Base-by-base conservation (phyloP, 2,329 filamentous ascomycete species). In the Zymoseptoria ardabiliae region DNA sequence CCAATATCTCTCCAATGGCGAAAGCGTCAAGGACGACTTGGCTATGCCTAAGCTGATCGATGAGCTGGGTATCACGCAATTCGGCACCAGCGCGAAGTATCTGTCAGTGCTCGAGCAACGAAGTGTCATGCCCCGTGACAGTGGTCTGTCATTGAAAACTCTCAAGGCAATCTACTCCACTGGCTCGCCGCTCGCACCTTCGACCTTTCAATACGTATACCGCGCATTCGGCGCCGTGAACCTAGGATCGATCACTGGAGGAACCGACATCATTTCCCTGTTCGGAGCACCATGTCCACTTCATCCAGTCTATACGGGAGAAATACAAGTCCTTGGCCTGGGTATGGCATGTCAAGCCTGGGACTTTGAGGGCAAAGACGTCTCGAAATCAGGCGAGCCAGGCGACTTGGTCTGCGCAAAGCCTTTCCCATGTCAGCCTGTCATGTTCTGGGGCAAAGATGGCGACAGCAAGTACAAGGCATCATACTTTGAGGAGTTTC, bases 211-310 rank as follows among this genome's bases (percentile, higher is more conserved):
- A 59, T 97, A 95, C 70, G 86, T 97, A 56, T 97, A 97, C 76
- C 77, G 82, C 23, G 88, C 88, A 1, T 95, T 97, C 70, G 91
- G 91, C 1, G 78, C 82, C n/a, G 80, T 97, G 65, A 93, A 97
- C 74, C 84, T 97, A 7, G 91, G 87, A 54, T 95, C 90, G 58
- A 97, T 99, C 70, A 97, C 93, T 0, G 94, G 94, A 45, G 94
- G 93, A 54, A 97, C 93, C 2, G 94, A 99, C 72, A 97, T 97
- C 68, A 90, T 97, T 65, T 96, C 92, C 0, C 84, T 97, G 35
- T 99, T 97, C 69, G 93, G 92, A 50, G 87, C 90, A 0, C 89
- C 91, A 0, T 93, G 88, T 58, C 78, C 78, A 1, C 71, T 81
- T 3, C 67, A 75, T 7, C 77, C 79, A 9, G 79, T 81, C 25